These are phyloP conservation scores for Cryptosporidium ubiquitum DNA, from an alignment of 169 alveolate genomes.

Conservation along the genomic window DNA sequence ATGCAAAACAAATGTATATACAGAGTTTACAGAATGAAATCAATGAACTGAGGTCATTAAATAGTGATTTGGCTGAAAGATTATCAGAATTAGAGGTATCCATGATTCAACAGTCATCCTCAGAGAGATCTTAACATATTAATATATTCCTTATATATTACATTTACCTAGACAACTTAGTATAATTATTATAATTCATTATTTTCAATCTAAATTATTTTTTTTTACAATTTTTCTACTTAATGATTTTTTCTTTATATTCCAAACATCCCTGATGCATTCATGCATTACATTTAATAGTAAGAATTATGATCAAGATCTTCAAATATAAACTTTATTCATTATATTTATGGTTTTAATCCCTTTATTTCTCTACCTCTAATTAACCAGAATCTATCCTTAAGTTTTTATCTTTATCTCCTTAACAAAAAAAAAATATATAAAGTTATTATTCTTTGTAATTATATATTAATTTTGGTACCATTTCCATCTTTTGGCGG, in stretches of 20 bases:
- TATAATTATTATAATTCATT: too few species aligned
- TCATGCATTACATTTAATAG: too few species aligned
- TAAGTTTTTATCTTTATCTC: too few species aligned
- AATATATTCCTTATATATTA: neutral
- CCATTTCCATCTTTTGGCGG: neutral
- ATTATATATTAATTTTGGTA: neutral
- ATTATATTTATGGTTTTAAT: too few species aligned
- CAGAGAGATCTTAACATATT: neutral
- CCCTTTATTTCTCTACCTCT: too few species aligned
- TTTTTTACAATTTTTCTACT: neutral
- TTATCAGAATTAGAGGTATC: constrained; percentile 42
- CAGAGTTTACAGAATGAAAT: constrained; percentile 65
- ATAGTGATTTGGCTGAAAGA: constrained; percentile 49
- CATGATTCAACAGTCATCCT: neutral
- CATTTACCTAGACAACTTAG: neutral
- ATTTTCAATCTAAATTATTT: too few species aligned
- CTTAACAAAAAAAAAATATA: neutral
- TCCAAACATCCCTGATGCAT: neutral
- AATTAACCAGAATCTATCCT: too few species aligned
- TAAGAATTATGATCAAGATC: too few species aligned
- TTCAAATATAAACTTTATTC: too few species aligned
- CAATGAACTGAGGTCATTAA: constrained; percentile 9
- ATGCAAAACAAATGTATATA: constrained; percentile 45
- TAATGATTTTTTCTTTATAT: too few species aligned
- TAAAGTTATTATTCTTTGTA: too few species aligned